Evolutionary conservation across 495 filamentous ascomycete genomes (phyloP).

Genomic region (Annulohypoxylon stygium): DNA sequence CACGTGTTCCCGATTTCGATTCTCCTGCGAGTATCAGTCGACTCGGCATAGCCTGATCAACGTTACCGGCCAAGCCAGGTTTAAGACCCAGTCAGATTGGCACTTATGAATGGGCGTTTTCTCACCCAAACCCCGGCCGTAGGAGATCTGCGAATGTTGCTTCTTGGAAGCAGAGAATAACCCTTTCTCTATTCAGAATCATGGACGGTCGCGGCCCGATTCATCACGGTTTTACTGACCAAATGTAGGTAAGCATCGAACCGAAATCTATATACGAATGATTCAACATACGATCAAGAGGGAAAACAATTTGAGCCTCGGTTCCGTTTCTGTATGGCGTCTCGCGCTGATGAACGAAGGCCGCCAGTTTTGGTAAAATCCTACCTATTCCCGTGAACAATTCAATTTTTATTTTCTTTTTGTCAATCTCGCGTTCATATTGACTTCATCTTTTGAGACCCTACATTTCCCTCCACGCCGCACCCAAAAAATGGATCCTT

Average conservation of each 20-base stretch:
- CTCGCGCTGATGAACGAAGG: constrained; percentile 8
- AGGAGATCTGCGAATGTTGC: constrained; percentile 44
- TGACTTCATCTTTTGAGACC: constrained; percentile 7
- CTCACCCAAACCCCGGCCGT: constrained; percentile 30
- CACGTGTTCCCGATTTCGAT: constrained; percentile 25
- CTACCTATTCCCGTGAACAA: constrained; percentile 6
- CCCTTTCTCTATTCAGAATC: constrained; percentile 6
- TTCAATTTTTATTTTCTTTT: constrained; percentile 16
- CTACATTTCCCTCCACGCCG: neutral
- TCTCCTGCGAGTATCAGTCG: constrained; percentile 40
- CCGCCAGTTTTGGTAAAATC: constrained; percentile 18
- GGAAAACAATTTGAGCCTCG: constrained; percentile 3
- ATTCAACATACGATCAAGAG: constrained; percentile 35
- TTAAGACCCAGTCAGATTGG: constrained; percentile 16
- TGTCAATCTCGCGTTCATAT: constrained; percentile 1
- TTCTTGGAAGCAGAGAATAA: constrained; percentile 21
- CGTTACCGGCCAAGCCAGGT: neutral
- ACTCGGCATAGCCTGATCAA: constrained; percentile 36
- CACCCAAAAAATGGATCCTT: neutral
- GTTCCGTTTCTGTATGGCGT: neutral
- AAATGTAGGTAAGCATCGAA: constrained; percentile 15
- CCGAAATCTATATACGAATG: constrained; percentile 9
- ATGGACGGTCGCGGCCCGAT: constrained; percentile 34
- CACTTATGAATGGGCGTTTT: constrained; percentile 41
- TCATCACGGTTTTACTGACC: constrained; percentile 17